Evolutionary conservation across 2,329 filamentous ascomycete species (phyloP), one percentile per base, ranked within the genome.

Genomic region (Paecilomyces dactylethromorphus): DNA sequence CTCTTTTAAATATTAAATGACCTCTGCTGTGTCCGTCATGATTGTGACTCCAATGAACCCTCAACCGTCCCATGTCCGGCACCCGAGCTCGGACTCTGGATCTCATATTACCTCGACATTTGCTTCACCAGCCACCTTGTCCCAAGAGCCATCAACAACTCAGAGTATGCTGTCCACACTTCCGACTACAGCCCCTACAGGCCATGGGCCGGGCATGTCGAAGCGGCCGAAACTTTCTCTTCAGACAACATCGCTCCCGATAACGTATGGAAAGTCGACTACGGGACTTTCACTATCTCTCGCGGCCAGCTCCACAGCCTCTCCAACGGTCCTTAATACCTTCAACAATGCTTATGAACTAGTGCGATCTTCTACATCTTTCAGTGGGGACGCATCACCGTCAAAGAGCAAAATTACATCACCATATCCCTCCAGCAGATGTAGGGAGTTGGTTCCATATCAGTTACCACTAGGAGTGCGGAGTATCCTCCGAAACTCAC

Each of bases 291-390:
- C 81, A 13, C 75, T 84, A 52, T 80, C 80, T 2, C 73, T 83
- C 22, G 81, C 80, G 55, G 76, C 81, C n/a, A 67, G 62, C 4
- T 59, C 72, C 7, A 70, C 72, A 1, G 78, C 80, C 31, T 86
- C 85, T 7, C 85, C 85, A 11, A 87, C 84, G 1, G 74, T 80
- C 50, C 78, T 81, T 65, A 87, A 87, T 70, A 87, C 84, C 56
- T 85, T 85, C 67, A 80, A 76, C 65, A 87, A 87, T 71, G 80
- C 82, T 55, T 85, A 84, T 64, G 79, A 83, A 49, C 68, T 74
- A 45, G 63, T 70, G n/a, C 69, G 67, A 24, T 69, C 78, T 57
- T 63, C 74, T 50, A 73, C 72, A 59, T 71, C 76, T 56, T 70
- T 74, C 21, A 66, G 64, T 62, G 60, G 68, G 32, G 66, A 71